A percentile compares a stretch with the other conserved stretches of the same genome.
Evolutionary conservation across 2,329 filamentous ascomycete species (phyloP).

Genomic region (Stagonosporopsis chrysanthemi): DNA sequence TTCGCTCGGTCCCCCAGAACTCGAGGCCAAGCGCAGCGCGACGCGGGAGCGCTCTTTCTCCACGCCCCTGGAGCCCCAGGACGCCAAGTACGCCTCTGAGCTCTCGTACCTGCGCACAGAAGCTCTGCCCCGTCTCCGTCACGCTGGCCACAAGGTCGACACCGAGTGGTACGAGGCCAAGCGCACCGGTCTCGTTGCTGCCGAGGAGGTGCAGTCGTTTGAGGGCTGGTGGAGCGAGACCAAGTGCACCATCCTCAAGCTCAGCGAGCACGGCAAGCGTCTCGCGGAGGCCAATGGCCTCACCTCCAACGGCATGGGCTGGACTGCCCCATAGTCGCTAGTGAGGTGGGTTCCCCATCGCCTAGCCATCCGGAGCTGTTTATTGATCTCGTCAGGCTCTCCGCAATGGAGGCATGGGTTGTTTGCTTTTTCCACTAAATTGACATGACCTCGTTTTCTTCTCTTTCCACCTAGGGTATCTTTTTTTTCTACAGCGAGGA

Average conservation of each 20-base stretch:
- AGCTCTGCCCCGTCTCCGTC: slow-evolving; percentile 54
- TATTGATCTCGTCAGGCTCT: slow-evolving; percentile 13
- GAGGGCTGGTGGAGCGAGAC: slow-evolving; percentile 51
- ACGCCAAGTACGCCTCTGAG: slow-evolving; percentile 45
- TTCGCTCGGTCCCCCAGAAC: slow-evolving; percentile 35
- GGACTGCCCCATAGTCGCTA: slow-evolving; percentile 46
- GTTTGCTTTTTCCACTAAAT: slow-evolving; percentile 14
- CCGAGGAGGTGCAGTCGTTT: slow-evolving; percentile 43
- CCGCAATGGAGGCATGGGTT: slow-evolving; percentile 7
- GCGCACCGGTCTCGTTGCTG: slow-evolving; percentile 25
- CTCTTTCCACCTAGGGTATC: slow-evolving; percentile 16
- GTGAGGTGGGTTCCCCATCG: slow-evolving; percentile 31
- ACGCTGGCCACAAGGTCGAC: slow-evolving; percentile 47
- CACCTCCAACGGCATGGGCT: slow-evolving; percentile 43
- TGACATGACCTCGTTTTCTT: slow-evolving; percentile 4
- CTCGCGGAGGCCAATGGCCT: slow-evolving; percentile 37
- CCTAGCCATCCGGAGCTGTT: slow-evolving; percentile 15
- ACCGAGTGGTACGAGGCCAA: slow-evolving; percentile 45
- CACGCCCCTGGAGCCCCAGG: slow-evolving; percentile 44
- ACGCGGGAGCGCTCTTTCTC: slow-evolving; percentile 45
- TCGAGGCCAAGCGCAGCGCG: slow-evolving; percentile 20
- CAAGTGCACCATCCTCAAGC: slow-evolving; percentile 42
- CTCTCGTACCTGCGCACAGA: slow-evolving; percentile 50
- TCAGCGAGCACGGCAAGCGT: slow-evolving; percentile 42
- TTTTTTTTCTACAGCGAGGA: slow-evolving; percentile 34